Evolutionary conservation across 305 asterid genomes (phyloP).

Genomic region (Fraxinus platypoda): DNA sequence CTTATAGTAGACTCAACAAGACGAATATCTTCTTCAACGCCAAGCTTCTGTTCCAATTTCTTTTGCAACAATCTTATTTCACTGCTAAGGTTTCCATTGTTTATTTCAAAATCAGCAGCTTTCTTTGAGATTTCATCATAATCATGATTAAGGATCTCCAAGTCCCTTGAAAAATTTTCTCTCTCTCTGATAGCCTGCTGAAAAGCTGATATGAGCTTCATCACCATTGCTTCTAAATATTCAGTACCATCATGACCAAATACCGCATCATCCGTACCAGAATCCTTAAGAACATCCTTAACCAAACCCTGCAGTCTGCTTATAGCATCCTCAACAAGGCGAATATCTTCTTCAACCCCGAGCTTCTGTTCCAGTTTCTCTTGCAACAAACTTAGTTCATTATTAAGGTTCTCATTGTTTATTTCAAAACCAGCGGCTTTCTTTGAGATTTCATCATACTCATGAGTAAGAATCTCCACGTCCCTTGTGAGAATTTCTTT

Average conservation of each 20-base stretch:
- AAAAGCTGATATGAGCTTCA: conserved; percentile 32
- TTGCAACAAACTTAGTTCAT: conserved; percentile 51
- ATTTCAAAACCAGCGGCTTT: conserved; percentile 38
- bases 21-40: conserved; percentile 42
- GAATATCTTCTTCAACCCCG: conserved; percentile 32
- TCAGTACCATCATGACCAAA: conserved; percentile 26
- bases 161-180: conserved; percentile 50
- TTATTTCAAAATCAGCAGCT: conserved; percentile 34
- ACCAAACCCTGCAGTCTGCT: conserved; percentile 36
- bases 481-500: conserved; percentile 56
- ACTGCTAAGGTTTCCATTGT: conserved; percentile 51
- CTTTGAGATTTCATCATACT: conserved; percentile 43
- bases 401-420: conserved; percentile 48
- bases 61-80: conserved; percentile 51
- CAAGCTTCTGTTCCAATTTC: conserved; percentile 47
- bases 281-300: conserved; percentile 32
- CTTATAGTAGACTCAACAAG: conserved; percentile 52
- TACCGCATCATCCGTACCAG: conserved; percentile 29
- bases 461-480: conserved; percentile 52
- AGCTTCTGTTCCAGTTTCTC: conserved; percentile 37
- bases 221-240: conserved; percentile 32
- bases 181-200: conserved; percentile 59
- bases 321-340: conserved; percentile 31
- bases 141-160: conserved; percentile 55
- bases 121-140: conserved; percentile 47